Evolutionary conservation across 805 yeast genomes (phyloP).

Genomic region (Candida berthetii): DNA sequence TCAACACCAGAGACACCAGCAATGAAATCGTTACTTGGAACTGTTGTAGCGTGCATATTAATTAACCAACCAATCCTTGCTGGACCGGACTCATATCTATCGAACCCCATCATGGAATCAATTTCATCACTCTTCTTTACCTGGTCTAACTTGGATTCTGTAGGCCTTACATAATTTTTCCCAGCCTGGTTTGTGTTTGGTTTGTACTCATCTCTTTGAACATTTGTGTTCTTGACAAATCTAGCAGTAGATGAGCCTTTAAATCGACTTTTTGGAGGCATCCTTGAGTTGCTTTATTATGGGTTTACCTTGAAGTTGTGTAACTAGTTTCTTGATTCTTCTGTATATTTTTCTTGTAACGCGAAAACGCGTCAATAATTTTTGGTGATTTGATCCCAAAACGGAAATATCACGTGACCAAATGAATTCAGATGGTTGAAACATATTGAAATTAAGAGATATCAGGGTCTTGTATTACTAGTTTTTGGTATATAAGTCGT

Average conservation of each 20-base stretch:
- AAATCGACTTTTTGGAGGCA: slow-evolving; percentile 15
- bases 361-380: neutral
- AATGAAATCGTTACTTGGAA: slow-evolving; percentile 49
- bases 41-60: slow-evolving; percentile 86
- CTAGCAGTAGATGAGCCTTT: slow-evolving; percentile 49
- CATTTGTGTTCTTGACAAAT: slow-evolving; percentile 34
- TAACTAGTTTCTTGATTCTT: too few relatives aligned
- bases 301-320: too few relatives aligned
- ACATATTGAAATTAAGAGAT: too few relatives aligned
- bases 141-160: slow-evolving; percentile 38
- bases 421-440: too few relatives aligned
- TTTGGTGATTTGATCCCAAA: neutral
- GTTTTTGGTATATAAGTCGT: too few relatives aligned
- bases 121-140: slow-evolving; percentile 58
- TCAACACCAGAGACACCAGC: slow-evolving; percentile 89
- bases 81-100: slow-evolving; percentile 68
- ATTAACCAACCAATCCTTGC: slow-evolving; percentile 81
- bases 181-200: slow-evolving; percentile 27
- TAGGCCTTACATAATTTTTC: slow-evolving; percentile 22
- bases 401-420: neutral
- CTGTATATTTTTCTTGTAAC: neutral
- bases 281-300: neutral
- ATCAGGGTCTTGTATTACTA: too few relatives aligned
- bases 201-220: slow-evolving; percentile 15
- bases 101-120: slow-evolving; percentile 86